Conservation (phyloP, 129 eudicot genomes). For the Rutidosis leptorrhynchoides region DNA sequence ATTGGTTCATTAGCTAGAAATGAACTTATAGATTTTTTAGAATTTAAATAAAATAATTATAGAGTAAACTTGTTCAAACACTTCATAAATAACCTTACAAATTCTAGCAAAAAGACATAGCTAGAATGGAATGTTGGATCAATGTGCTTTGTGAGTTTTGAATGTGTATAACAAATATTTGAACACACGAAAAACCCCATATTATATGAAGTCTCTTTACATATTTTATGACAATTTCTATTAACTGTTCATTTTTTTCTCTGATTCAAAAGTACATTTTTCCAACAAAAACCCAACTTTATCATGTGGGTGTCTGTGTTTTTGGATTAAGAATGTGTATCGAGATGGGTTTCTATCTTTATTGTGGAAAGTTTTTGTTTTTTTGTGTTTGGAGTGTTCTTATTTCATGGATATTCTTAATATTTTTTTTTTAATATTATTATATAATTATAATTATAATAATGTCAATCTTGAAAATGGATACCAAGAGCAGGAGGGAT, state of each 20-base stretch:
- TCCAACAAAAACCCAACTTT: constrained; percentile 16
- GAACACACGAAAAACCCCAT: background rate
- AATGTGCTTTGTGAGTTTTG: background rate
- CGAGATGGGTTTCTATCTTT: constrained; percentile 28
- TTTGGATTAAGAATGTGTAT: constrained; percentile 12
- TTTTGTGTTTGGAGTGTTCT: constrained; percentile 32
- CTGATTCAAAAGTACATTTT: constrained; percentile 27
- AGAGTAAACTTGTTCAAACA: background rate
- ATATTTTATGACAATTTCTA: constrained; percentile 19
- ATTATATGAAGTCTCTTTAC: constrained; percentile 23
- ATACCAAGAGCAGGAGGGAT: constrained; percentile 54
- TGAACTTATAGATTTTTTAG: too few relatives aligned
- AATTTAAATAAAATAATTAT: too few relatives aligned
- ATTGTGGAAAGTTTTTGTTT: constrained; percentile 27
- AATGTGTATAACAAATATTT: background rate
- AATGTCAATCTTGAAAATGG: constrained; percentile 7
- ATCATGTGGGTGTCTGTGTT: constrained; percentile 33
- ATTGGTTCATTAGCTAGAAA: too few relatives aligned
- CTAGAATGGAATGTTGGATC: background rate
- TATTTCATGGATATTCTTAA: constrained; percentile 21
- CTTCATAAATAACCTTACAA: background rate
- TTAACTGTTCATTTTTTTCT: constrained; percentile 10
- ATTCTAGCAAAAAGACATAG: background rate
- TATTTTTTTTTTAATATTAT: background rate
- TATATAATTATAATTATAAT: background rate